A percentile compares a stretch with the other conserved stretches of the same genome.
These are phyloP conservation scores for Phlebiopsis flavidoalba DNA, from an alignment of 768 basidiomycete genomes.

Conservation along the genomic window DNA sequence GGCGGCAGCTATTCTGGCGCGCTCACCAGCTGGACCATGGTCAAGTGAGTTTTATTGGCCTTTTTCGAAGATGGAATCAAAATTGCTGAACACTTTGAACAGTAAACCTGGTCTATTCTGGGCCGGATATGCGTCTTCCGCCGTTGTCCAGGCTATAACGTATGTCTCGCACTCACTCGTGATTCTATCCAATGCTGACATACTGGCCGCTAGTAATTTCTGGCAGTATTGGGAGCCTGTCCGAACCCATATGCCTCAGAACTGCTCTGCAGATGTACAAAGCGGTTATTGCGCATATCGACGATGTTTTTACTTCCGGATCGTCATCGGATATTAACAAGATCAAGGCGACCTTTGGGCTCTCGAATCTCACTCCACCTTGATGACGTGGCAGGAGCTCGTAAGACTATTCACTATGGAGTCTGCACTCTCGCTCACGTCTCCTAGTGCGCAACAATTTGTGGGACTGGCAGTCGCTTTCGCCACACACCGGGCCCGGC, in stretches of 20 bases:
- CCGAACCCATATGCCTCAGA: constrained; percentile 55
- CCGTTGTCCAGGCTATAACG: constrained; percentile 51
- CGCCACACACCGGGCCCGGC: constrained; percentile 40
- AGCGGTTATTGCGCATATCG: constrained; percentile 52
- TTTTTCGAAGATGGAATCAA: neutral
- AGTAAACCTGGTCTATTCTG: constrained; percentile 54
- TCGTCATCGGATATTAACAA: constrained; percentile 39
- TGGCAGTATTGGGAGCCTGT: constrained; percentile 70
- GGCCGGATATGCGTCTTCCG: constrained; percentile 58
- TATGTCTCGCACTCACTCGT: neutral
- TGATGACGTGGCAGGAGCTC: constrained; percentile 57
- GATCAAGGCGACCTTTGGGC: constrained; percentile 52
- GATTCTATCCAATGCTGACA: neutral
- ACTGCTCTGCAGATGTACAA: constrained; percentile 69
- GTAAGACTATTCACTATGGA: constrained; percentile 20
- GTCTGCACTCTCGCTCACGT: neutral
- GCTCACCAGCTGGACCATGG: constrained; percentile 57
- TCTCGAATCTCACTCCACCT: constrained; percentile 48
- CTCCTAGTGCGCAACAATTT: constrained; percentile 32
- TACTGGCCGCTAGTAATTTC: constrained; percentile 31
- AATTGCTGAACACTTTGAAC: neutral
- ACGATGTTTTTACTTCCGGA: constrained; percentile 41
- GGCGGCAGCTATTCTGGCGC: constrained; percentile 37
- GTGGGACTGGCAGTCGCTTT: constrained; percentile 60
- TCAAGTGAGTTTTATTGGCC: constrained; percentile 42